Conservation (phyloP, 1,284 basidiomycete species). For the Xanthoconium separans region DNA sequence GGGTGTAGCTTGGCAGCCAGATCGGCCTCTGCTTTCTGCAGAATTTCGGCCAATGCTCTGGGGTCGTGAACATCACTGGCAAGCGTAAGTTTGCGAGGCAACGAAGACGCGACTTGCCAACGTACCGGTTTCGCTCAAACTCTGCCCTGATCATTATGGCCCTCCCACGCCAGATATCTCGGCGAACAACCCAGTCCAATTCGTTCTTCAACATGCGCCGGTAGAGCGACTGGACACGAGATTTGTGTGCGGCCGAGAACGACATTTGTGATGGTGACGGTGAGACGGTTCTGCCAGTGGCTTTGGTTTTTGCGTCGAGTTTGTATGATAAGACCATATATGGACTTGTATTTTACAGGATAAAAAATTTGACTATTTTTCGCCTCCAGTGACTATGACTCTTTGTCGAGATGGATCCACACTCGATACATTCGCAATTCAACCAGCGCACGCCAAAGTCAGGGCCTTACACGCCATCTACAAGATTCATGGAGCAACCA, state of each 20-base stretch:
- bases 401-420: slow-evolving; percentile 59
- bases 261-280: slow-evolving; percentile 39
- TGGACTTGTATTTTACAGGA: slow-evolving; percentile 4
- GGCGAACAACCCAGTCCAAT: slow-evolving; percentile 84
- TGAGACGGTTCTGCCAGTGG: neutral
- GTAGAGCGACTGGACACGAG: slow-evolving; percentile 92
- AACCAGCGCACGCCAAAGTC: slow-evolving; percentile 67
- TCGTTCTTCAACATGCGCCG: slow-evolving; percentile 83
- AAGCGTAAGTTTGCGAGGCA: neutral
- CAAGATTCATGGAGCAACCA: slow-evolving; percentile 47
- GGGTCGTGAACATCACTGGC: slow-evolving; percentile 86
- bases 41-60: slow-evolving; percentile 75
- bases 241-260: slow-evolving; percentile 77
- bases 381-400: neutral
- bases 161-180: slow-evolving; percentile 83
- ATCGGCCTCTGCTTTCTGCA: slow-evolving; percentile 80
- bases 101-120: slow-evolving; percentile 7
- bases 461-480: slow-evolving; percentile 49
- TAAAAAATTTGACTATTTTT: neutral
- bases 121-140: slow-evolving; percentile 90
- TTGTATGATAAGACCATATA: slow-evolving; percentile 16
- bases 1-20: slow-evolving; percentile 75
- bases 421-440: slow-evolving; percentile 70
- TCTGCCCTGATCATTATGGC: slow-evolving; percentile 87
- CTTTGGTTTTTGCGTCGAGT: slow-evolving; percentile 1